A percentile compares a stretch with the other conserved stretches of the same genome.
These are phyloP conservation scores for Phyllosticta citribraziliensis DNA, from an alignment of 2,329 filamentous ascomycete species.

Conservation along the genomic window DNA sequence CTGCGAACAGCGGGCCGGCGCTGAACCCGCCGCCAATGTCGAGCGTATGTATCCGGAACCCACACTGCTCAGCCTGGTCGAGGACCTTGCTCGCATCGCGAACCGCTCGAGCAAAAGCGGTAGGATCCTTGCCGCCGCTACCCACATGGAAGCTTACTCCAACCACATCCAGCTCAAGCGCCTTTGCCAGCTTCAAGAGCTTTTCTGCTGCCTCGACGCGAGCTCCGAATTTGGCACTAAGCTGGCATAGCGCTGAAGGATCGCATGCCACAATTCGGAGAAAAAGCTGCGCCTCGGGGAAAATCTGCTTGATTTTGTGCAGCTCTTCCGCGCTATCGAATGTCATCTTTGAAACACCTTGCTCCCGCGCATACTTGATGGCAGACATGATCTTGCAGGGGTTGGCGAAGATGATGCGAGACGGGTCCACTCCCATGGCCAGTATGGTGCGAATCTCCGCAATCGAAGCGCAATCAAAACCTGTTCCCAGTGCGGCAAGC, in stretches of 20 bases:
- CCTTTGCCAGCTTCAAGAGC: conserved; percentile 64
- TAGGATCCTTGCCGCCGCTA: conserved; percentile 81
- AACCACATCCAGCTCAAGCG: conserved; percentile 72
- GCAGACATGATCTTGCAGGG: conserved; percentile 97
- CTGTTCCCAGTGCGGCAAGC: conserved; percentile 72
- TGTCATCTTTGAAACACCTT: conserved; percentile 86
- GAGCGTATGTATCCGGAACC: conserved; percentile 68
- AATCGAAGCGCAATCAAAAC: conserved; percentile 94
- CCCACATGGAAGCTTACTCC: conserved; percentile 94
- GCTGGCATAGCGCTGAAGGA: conserved; percentile 75
- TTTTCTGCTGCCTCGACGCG: conserved; percentile 65
- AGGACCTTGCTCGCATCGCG: conserved; percentile 75
- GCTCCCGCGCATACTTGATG: conserved; percentile 69
- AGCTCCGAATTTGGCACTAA: conserved; percentile 91
- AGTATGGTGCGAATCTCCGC: conserved; percentile 84
- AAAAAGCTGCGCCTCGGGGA: conserved; percentile 73
- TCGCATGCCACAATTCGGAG: conserved; percentile 89
- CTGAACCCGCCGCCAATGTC: conserved; percentile 93
- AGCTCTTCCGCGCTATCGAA: conserved; percentile 94
- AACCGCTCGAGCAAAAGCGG: conserved; percentile 75
- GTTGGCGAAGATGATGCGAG: conserved; percentile 90
- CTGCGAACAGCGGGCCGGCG: conserved; percentile 52
- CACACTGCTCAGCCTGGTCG: conserved; percentile 61
- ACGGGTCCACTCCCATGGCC: conserved; percentile 64
- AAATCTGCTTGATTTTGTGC: conserved; percentile 84